Conservation (phyloP, 1,284 basidiomycete species). For the Moesziomyces sp. region DNA sequence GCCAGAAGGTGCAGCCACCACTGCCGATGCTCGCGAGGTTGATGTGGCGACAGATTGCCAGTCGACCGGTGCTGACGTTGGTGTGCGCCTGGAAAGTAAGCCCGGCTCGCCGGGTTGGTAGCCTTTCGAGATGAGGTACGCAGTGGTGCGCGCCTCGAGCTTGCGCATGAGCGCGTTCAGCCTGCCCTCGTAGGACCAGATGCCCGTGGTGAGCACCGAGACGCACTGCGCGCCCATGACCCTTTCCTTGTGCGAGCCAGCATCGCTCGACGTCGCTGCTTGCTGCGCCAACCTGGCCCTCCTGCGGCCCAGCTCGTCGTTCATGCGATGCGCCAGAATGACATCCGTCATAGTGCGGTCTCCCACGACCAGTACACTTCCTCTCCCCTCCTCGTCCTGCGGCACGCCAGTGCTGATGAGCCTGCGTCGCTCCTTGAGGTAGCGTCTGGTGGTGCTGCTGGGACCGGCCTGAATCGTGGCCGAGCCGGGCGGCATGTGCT, state of each 20-base stretch:
- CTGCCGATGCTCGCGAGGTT: neutral
- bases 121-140: slow-evolving; percentile 31
- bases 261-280: neutral
- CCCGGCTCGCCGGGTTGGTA: slow-evolving; percentile 44
- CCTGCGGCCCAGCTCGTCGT: slow-evolving; percentile 42
- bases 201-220: slow-evolving; percentile 65
- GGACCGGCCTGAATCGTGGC: slow-evolving; percentile 29
- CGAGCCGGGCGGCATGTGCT: slow-evolving; percentile 21
- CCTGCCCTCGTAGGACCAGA: slow-evolving; percentile 64
- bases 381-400: slow-evolving; percentile 70
- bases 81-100: slow-evolving; percentile 13
- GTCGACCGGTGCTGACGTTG: neutral
- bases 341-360: slow-evolving; percentile 92
- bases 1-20: neutral
- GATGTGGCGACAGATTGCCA: slow-evolving; percentile 29
- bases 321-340: slow-evolving; percentile 80
- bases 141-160: slow-evolving; percentile 52
- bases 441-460: slow-evolving; percentile 22
- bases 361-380: slow-evolving; percentile 79
- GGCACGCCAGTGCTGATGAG: slow-evolving; percentile 71
- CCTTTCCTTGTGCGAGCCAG: slow-evolving; percentile 41
- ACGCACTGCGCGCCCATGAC: slow-evolving; percentile 29
- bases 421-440: slow-evolving; percentile 26
- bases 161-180: slow-evolving; percentile 63
- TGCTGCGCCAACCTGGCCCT: neutral